Evolutionary conservation across 805 yeast species (phyloP).

Genomic region (Cyberlindnera suaveolens): DNA sequence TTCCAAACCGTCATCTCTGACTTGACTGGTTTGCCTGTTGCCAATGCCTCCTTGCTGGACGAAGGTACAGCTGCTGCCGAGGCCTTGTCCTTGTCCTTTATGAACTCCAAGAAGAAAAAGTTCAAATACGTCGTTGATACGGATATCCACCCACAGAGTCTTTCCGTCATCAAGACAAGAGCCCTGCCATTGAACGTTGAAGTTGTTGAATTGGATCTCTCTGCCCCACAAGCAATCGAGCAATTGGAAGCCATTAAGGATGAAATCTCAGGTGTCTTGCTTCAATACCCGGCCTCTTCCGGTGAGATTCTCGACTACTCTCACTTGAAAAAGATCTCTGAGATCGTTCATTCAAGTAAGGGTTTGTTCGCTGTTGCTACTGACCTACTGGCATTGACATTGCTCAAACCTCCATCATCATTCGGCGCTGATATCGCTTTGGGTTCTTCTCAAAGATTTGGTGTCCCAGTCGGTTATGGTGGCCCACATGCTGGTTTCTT

Average conservation of each 20-base stretch:
- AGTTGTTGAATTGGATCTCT: conserved; percentile 50
- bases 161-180: conserved; percentile 71
- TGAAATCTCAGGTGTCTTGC: conserved; percentile 70
- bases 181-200: conserved; percentile 70
- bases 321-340: conserved; percentile 50
- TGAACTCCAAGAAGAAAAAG: conserved; percentile 61
- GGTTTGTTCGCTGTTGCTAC: conserved; percentile 84
- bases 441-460: conserved; percentile 92
- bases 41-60: conserved; percentile 91
- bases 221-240: conserved; percentile 34
- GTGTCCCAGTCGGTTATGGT: conserved; percentile 97
- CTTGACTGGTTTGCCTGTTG: conserved; percentile 88
- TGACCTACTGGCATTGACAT: conserved; percentile 82
- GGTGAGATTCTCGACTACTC: conserved; percentile 54
- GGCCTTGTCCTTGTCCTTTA: conserved; percentile 83
- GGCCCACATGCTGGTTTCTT: conserved; percentile 99
- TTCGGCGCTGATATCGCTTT: conserved; percentile 91
- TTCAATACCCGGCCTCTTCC: conserved; percentile 87
- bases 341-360: conserved; percentile 60
- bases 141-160: conserved; percentile 79
- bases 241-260: conserved; percentile 28
- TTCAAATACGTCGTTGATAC: conserved; percentile 64
- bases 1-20: conserved; percentile 90
- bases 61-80: conserved; percentile 98
- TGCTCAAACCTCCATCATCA: conserved; percentile 75